A percentile compares a stretch with the other conserved stretches of the same genome.
These are phyloP conservation scores for Metschnikowia lachancei DNA, from an alignment of 805 yeast genomes.

Conservation along the genomic window DNA sequence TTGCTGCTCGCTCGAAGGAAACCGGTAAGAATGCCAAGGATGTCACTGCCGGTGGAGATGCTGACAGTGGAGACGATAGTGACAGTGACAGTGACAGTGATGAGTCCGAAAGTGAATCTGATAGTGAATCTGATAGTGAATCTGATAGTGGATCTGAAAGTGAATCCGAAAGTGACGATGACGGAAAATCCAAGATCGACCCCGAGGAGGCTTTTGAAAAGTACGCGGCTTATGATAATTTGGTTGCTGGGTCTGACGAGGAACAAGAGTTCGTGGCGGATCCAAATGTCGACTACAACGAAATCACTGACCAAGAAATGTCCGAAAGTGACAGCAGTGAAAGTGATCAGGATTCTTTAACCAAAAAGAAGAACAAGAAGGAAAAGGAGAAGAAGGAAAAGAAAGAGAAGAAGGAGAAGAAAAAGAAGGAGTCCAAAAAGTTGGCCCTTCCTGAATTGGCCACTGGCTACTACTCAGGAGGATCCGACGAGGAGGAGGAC, in stretches of 20 bases:
- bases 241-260: slow-evolving; percentile 45
- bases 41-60: slow-evolving; percentile 16
- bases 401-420: no score
- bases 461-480: slow-evolving; percentile 83
- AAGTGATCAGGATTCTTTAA: slow-evolving; percentile 39
- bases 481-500: slow-evolving; percentile 59
- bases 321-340: slow-evolving; percentile 26
- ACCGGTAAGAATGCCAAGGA: slow-evolving; percentile 24
- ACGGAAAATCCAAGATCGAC: slow-evolving; percentile 15
- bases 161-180: not conserved
- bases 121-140: slow-evolving; percentile 2
- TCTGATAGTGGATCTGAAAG: no score
- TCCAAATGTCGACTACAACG: slow-evolving; percentile 48
- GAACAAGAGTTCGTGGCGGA: slow-evolving; percentile 34
- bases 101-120: not conserved
- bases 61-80: no score
- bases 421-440: slow-evolving; percentile 7
- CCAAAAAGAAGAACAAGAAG: not conserved
- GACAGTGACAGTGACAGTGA: slow-evolving; percentile 15
- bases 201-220: slow-evolving; percentile 31
- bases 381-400: not conserved
- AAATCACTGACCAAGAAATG: slow-evolving; percentile 66
- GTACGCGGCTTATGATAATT: slow-evolving; percentile 35
- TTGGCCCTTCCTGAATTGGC: slow-evolving; percentile 63
- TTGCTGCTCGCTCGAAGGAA: slow-evolving; percentile 23